phyloP scores from a whole-genome alignment of 768 basidiomycete genomes.

The Suillus fuscotomentosus region DNA sequence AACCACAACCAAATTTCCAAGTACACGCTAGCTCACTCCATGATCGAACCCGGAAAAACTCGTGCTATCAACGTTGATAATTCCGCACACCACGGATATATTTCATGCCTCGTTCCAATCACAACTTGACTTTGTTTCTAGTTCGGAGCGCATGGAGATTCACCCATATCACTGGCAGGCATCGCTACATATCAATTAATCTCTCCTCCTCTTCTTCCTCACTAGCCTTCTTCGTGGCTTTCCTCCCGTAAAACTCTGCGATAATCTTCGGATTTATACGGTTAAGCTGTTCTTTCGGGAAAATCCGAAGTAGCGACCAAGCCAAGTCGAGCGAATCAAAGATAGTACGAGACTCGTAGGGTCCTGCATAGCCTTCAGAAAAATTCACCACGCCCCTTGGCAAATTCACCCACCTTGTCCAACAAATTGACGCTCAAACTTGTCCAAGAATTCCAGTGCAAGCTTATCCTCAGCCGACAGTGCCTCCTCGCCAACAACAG shows the following conservation, averaged over 20 bases:
- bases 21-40: neutral
- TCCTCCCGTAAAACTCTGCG: slow-evolving; percentile 88
- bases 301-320: slow-evolving; percentile 94
- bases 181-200: slow-evolving; percentile 59
- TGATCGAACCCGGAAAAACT: neutral
- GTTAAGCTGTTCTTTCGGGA: slow-evolving; percentile 98
- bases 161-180: no score
- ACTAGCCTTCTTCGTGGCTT: slow-evolving; percentile 63
- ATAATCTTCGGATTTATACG: slow-evolving; percentile 97
- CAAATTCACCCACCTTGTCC: slow-evolving; percentile 70
- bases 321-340: slow-evolving; percentile 97
- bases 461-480: slow-evolving; percentile 93
- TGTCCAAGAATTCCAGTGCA: slow-evolving; percentile 94
- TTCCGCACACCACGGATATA: slow-evolving; percentile 13
- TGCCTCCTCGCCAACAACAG: slow-evolving; percentile 98
- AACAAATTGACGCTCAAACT: slow-evolving; percentile 97
- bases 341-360: slow-evolving; percentile 93
- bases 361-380: slow-evolving; percentile 47
- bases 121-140: no score
- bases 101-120: slow-evolving; percentile 10
- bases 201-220: slow-evolving; percentile 48
- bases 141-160: no score
- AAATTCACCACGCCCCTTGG: slow-evolving; percentile 9
- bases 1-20: neutral
- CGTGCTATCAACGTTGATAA: slow-evolving; percentile 4